Evolutionary conservation across 306 rosid species (phyloP).

Genomic region (Elaeagnus macrophylla): DNA sequence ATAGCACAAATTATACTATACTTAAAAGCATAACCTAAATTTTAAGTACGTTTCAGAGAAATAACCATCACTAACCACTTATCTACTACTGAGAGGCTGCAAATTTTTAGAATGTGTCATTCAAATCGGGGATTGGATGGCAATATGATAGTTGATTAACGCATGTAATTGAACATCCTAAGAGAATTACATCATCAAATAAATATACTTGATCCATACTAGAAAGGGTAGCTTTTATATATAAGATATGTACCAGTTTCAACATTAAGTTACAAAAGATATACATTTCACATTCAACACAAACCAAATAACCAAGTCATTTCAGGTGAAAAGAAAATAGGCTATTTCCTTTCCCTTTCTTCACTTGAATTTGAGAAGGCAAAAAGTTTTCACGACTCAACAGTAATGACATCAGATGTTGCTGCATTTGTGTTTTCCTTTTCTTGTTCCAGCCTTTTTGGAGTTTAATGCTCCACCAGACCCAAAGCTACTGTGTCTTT

Average conservation of each 20-base stretch:
- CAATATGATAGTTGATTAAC: background rate
- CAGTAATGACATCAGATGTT: constrained; percentile 39
- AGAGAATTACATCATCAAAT: background rate
- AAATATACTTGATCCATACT: constrained; percentile 21
- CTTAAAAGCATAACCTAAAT: too few species aligned
- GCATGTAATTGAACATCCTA: background rate
- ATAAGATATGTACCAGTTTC: constrained; percentile 40
- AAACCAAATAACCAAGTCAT: constrained; percentile 51
- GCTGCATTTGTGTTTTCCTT: constrained; percentile 35
- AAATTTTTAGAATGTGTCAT: too few species aligned
- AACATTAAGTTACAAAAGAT: constrained; percentile 61
- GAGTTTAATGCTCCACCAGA: constrained; percentile 26
- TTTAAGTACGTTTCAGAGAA: too few species aligned
- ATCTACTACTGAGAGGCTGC: too few species aligned
- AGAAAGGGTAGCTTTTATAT: constrained; percentile 36
- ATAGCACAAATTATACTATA: too few species aligned
- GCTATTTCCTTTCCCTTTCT: constrained; percentile 36
- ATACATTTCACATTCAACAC: constrained; percentile 62
- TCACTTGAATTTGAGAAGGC: constrained; percentile 32
- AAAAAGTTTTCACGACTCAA: constrained; percentile 40
- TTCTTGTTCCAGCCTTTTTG: constrained; percentile 33
- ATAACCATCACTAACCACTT: too few species aligned
- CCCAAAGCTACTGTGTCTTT: constrained; percentile 24
- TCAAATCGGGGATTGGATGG: too few species aligned
- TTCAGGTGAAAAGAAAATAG: constrained; percentile 38